Evolutionary conservation across 768 basidiomycete genomes (phyloP).

Genomic region (Suillus clintonianus): DNA sequence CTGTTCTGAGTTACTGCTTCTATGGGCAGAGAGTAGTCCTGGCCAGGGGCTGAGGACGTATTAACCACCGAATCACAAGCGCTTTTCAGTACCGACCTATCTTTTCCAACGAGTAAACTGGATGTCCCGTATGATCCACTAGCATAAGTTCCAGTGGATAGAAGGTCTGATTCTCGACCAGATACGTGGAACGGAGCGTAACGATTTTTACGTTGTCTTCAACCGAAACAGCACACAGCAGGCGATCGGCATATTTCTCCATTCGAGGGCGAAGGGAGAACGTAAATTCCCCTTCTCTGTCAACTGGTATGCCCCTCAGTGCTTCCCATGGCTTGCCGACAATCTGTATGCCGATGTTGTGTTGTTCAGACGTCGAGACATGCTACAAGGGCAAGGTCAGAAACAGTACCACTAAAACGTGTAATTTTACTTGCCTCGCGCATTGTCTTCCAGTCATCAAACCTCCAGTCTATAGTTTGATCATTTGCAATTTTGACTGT

Average conservation of each 20-base stretch:
- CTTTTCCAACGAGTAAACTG: conserved; percentile 78
- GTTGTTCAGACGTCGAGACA: conserved; percentile 61
- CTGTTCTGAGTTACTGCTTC: conserved; percentile 83
- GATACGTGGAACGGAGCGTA: conserved; percentile 89
- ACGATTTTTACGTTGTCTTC: conserved; percentile 93
- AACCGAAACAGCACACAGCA: conserved; percentile 88
- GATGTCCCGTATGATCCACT: conserved; percentile 83
- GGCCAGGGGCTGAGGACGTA: conserved; percentile 63
- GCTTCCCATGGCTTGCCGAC: conserved; percentile 89
- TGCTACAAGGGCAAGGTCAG: conserved; percentile 33
- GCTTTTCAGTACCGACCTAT: conserved; percentile 51
- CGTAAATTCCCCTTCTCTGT: conserved; percentile 89
- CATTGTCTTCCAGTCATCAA: conserved; percentile 93
- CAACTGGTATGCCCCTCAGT: conserved; percentile 85
- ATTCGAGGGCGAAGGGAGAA: conserved; percentile 82
- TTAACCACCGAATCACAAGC: neutral
- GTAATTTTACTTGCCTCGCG: conserved; percentile 66
- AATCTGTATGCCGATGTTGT: conserved; percentile 84
- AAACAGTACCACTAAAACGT: neutral
- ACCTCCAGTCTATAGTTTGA: conserved; percentile 88
- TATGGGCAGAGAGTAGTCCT: conserved; percentile 87
- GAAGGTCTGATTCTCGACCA: conserved; percentile 86
- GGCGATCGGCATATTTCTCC: conserved; percentile 72
- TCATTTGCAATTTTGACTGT: conserved; percentile 70
- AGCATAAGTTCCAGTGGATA: conserved; percentile 92